These are phyloP conservation scores for Arthrobotrys musiformis DNA, from an alignment of 2,329 filamentous ascomycete species.

Conservation along the genomic window DNA sequence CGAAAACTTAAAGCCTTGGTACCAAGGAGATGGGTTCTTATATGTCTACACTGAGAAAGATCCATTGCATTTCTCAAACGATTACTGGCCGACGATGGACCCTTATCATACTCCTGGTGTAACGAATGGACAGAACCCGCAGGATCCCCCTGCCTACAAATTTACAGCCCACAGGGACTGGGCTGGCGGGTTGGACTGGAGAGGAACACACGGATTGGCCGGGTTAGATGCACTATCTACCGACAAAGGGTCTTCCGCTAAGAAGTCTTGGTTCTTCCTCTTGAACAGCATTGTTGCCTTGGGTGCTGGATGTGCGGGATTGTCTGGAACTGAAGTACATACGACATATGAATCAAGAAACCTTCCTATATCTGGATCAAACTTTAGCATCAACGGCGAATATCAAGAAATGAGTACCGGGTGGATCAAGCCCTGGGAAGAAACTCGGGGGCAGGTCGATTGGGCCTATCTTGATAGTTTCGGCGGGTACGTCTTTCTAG, in stretches of 20 bases:
- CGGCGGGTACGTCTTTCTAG: conserved; percentile 53
- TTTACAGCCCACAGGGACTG: conserved; percentile 52
- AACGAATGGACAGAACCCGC: conserved; percentile 53
- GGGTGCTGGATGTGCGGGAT: conserved; percentile 44
- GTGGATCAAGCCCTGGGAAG: conserved; percentile 48
- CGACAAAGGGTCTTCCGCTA: conserved; percentile 50
- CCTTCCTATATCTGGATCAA: conserved; percentile 31
- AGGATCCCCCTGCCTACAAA: conserved; percentile 37
- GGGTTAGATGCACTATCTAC: conserved; percentile 53
- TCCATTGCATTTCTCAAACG: conserved; percentile 50
- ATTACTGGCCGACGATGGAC: conserved; percentile 57
- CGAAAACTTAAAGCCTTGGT: conserved; percentile 52
- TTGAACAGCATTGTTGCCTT: conserved; percentile 54
- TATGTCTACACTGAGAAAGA: conserved; percentile 56
- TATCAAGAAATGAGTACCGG: conserved; percentile 32
- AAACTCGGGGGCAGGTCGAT: conserved; percentile 20
- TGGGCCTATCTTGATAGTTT: conserved; percentile 56
- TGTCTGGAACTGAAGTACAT: conserved; percentile 43
- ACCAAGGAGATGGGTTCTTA: conserved; percentile 56
- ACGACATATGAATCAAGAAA: conserved; percentile 54
- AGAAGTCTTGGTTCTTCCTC: conserved; percentile 57
- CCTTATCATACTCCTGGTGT: conserved; percentile 56
- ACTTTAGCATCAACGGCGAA: conserved; percentile 50
- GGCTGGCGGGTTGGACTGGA: conserved; percentile 55
- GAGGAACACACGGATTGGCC: conserved; percentile 39